Percentiles rank a stretch among this genome's conserved stretches.
These are phyloP conservation scores for Colletotrichum sansevieriae DNA, from an alignment of 2,329 filamentous ascomycete genomes.

Conservation along the genomic window DNA sequence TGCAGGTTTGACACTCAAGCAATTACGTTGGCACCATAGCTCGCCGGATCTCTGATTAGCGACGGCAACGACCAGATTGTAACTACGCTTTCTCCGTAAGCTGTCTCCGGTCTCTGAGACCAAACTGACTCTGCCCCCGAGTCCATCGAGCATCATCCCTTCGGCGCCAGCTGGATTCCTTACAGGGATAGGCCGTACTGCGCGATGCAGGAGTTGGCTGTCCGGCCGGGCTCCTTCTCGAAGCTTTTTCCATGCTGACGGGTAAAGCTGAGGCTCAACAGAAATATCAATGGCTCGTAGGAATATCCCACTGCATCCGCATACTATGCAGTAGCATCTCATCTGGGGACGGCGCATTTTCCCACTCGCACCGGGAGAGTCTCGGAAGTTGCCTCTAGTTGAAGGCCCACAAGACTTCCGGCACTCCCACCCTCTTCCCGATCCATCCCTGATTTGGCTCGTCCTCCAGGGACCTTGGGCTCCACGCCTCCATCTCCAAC, in stretches of 20 bases:
- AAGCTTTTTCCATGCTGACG: not conserved
- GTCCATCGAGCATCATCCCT: not conserved
- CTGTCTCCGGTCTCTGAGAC: not conserved
- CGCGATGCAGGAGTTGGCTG: not conserved
- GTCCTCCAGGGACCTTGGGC: not conserved
- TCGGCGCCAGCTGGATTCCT: not conserved
- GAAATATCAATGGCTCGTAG: conserved; percentile 3
- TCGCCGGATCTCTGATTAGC: conserved; percentile 1
- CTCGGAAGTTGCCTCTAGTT: conserved; percentile 22
- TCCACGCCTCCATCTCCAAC: not conserved
- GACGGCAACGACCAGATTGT: not conserved
- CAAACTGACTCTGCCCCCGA: not conserved
- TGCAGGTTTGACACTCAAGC: not conserved
- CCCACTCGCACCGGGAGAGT: conserved; percentile 28
- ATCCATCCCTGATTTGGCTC: conserved; percentile 31
- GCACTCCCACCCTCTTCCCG: conserved; percentile 3
- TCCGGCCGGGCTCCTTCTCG: not conserved
- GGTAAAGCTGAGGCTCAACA: conserved; percentile 1
- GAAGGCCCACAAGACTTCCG: conserved; percentile 17
- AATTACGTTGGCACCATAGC: not conserved
- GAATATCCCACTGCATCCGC: conserved; percentile 16
- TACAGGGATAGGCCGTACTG: not conserved
- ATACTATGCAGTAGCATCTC: too few relatives aligned
- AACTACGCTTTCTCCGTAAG: not conserved
- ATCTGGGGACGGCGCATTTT: conserved; percentile 11